Conservation (phyloP, 1,284 basidiomycete genomes). For the Anthracocystis setariae region DNA sequence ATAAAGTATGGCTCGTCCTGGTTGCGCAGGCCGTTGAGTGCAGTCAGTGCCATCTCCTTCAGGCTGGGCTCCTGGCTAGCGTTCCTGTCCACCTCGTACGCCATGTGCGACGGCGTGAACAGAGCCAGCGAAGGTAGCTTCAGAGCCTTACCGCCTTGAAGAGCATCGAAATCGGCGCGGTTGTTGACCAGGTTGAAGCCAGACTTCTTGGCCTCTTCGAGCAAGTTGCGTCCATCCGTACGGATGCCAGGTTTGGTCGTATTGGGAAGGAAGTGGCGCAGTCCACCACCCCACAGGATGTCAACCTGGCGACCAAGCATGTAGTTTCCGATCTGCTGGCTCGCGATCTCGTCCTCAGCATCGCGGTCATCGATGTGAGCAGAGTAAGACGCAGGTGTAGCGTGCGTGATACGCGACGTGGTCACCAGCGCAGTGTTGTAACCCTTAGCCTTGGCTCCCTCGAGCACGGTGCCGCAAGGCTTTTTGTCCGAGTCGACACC, state of each 20-base stretch:
- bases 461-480: constrained; percentile 66
- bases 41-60: constrained; percentile 65
- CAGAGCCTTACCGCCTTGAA: constrained; percentile 33
- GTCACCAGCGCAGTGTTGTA: constrained; percentile 64
- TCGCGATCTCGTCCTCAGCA: constrained; percentile 64
- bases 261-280: constrained; percentile 64
- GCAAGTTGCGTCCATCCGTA: constrained; percentile 59
- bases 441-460: constrained; percentile 65
- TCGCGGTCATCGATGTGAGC: constrained; percentile 66
- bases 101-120: constrained; percentile 62
- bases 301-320: constrained; percentile 63
- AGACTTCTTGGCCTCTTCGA: constrained; percentile 54
- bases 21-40: constrained; percentile 60
- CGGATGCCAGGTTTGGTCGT: constrained; percentile 57
- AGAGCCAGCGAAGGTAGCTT: constrained; percentile 56
- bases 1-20: constrained; percentile 65
- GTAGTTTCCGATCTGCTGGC: constrained; percentile 62
- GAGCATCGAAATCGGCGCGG: constrained; percentile 59
- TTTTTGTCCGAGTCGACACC: constrained; percentile 64
- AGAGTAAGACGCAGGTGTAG: constrained; percentile 64
- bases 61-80: constrained; percentile 59
- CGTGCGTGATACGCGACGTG: constrained; percentile 66
- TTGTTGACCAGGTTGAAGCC: constrained; percentile 58
- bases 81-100: constrained; percentile 67
- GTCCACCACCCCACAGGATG: constrained; percentile 64